These are phyloP conservation scores for Wickerhamomyces ciferrii DNA, from an alignment of 805 yeast genomes.

Conservation along the genomic window DNA sequence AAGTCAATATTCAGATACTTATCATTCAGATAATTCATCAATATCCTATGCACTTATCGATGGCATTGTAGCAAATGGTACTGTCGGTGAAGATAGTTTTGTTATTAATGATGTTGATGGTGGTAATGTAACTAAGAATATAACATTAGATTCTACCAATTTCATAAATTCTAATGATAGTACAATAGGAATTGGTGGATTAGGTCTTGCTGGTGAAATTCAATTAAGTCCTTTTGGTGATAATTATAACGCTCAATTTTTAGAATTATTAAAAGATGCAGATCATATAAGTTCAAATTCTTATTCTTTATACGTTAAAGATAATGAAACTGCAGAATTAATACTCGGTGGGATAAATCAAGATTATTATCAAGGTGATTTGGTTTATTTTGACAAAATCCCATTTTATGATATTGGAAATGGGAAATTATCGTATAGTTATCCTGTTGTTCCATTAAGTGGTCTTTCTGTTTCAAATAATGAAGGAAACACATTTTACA, in stretches of 20 bases:
- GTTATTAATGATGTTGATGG: neutral
- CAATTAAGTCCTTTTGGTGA: neutral
- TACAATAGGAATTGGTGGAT: slow-evolving; percentile 32
- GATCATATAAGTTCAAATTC: slow-evolving; percentile 31
- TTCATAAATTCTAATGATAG: slow-evolving; percentile 36
- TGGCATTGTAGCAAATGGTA: slow-evolving; percentile 14
- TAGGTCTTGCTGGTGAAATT: slow-evolving; percentile 38
- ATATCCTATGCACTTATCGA: slow-evolving; percentile 7
- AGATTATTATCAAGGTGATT: slow-evolving; percentile 36
- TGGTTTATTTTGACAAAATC: slow-evolving; percentile 44
- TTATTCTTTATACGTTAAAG: slow-evolving; percentile 35
- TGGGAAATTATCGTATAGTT: slow-evolving; percentile 23
- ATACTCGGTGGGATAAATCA: slow-evolving; percentile 58
- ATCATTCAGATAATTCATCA: neutral
- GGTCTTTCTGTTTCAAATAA: slow-evolving; percentile 37
- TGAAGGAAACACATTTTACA: slow-evolving; percentile 30
- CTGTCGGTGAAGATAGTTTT: slow-evolving; percentile 8
- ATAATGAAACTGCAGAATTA: slow-evolving; percentile 27
- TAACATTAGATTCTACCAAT: slow-evolving; percentile 14
- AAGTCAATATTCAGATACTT: slow-evolving; percentile 3
- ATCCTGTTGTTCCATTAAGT: slow-evolving; percentile 43
- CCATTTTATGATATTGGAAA: slow-evolving; percentile 31
- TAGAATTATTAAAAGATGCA: slow-evolving; percentile 26
- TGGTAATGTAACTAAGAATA: neutral
- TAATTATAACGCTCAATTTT: slow-evolving; percentile 15